A percentile compares a stretch with the other conserved stretches of the same genome.
Conservation (phyloP, 1,139 yeast species). For the Scheffersomyces segobiensis region DNA sequence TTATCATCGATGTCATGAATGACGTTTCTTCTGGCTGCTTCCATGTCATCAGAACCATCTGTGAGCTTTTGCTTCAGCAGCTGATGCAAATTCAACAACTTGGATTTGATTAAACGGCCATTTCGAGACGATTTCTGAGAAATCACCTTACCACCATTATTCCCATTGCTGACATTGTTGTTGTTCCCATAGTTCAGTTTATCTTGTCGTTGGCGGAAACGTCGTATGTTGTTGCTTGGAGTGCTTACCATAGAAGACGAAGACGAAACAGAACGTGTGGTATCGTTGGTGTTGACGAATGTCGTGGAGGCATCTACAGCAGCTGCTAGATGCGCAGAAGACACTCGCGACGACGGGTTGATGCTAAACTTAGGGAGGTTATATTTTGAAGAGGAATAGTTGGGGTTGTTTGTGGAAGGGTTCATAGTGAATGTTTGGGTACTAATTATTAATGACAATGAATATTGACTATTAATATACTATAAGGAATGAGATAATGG, state of each 20-base stretch:
- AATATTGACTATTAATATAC: no score
- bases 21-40: conserved; percentile 1
- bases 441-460: not conserved
- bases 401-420: conserved; percentile 11
- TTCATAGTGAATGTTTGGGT: conserved; percentile 8
- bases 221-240: conserved; percentile 24
- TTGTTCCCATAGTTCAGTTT: conserved; percentile 2
- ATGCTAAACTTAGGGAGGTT: conserved; percentile 11
- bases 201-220: conserved; percentile 15
- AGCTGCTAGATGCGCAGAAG: conserved; percentile 3
- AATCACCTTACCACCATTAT: conserved; percentile 4
- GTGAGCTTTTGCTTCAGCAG: conserved; percentile 17
- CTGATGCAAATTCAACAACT: conserved; percentile 23
- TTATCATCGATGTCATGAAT: conserved; percentile 7
- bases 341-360: conserved; percentile 7
- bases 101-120: conserved; percentile 17
- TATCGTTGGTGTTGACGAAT: conserved; percentile 9
- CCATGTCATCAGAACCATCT: not conserved
- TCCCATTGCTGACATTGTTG: not conserved
- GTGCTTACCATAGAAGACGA: conserved; percentile 28
- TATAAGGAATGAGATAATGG: not conserved
- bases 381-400: conserved; percentile 10
- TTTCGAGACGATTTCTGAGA: conserved; percentile 12
- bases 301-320: conserved; percentile 1
- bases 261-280: conserved; percentile 24